Evolutionary conservation across 768 basidiomycete species (phyloP).

Genomic region (Tephrocybe sp.): DNA sequence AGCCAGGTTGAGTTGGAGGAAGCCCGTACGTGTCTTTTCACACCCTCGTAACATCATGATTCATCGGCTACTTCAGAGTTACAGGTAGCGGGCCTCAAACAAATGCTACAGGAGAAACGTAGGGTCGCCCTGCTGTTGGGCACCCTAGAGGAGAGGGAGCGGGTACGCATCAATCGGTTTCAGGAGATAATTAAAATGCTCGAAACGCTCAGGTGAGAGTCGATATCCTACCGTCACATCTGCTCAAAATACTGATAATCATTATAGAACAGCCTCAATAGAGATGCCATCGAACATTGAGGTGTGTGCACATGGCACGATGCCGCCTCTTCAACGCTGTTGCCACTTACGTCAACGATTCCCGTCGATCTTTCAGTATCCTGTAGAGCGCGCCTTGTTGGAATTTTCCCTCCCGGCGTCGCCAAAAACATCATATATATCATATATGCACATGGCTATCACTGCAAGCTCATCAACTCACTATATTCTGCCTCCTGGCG

Average conservation of each 20-base stretch:
- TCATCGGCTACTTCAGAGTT: conserved; percentile 3
- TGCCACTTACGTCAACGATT: not conserved
- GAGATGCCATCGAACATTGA: not conserved
- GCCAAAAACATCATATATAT: not conserved
- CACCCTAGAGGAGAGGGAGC: conserved; percentile 25
- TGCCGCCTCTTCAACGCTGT: not conserved
- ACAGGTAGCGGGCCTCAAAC: conserved; percentile 3
- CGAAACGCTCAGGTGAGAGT: conserved; percentile 17
- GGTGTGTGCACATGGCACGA: not conserved
- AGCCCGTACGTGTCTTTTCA: conserved; percentile 9
- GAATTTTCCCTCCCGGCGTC: not conserved
- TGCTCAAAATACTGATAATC: not conserved
- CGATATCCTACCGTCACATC: not conserved
- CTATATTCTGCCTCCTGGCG: not conserved
- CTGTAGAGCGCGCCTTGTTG: not conserved
- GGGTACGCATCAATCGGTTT: conserved; percentile 24
- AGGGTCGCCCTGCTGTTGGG: conserved; percentile 20
- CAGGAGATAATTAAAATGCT: conserved; percentile 20
- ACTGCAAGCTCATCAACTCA: conserved; percentile 19
- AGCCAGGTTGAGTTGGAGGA: conserved; percentile 8
- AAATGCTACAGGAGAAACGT: conserved; percentile 12
- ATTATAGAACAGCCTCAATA: not conserved
- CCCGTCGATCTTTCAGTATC: not conserved
- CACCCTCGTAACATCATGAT: not conserved
- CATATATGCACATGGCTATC: conserved; percentile 19